phyloP scores from a whole-genome alignment of 257 asterid species.

The Cynanchum wilfordii region DNA sequence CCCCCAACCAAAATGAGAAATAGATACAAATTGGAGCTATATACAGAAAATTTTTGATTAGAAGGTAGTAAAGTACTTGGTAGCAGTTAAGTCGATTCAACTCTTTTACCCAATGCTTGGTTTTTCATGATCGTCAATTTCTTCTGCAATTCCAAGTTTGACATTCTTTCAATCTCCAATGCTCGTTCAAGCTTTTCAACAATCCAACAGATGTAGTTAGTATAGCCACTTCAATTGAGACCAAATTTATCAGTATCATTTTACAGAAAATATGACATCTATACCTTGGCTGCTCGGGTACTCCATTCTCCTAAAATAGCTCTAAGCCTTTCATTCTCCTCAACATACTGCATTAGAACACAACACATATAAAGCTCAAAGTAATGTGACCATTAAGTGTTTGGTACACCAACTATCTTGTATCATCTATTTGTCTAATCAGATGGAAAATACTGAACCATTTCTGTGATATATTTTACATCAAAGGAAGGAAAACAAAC shows the following conservation, averaged over 20 bases:
- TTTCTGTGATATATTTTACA: neutral
- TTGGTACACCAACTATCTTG: neutral
- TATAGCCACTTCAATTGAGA: conserved; percentile 5
- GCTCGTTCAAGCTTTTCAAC: conserved; percentile 87
- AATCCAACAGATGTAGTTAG: conserved; percentile 23
- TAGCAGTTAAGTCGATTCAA: conserved; percentile 32
- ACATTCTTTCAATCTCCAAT: conserved; percentile 65
- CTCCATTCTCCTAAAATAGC: conserved; percentile 98
- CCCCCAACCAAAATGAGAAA: neutral
- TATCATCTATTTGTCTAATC: neutral
- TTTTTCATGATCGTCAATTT: conserved; percentile 44
- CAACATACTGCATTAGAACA: conserved; percentile 61
- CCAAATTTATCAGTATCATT: neutral
- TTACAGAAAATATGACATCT: conserved; percentile 10
- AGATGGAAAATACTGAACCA: neutral
- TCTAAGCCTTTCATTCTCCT: conserved; percentile 94
- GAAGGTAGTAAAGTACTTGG: conserved; percentile 6
- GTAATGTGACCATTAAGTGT: neutral
- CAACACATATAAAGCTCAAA: neutral
- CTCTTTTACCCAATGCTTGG: conserved; percentile 36
- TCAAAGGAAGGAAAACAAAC: neutral
- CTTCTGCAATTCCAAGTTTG: conserved; percentile 83
- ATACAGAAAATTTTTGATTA: conserved; percentile 1
- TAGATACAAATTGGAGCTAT: conserved; percentile 8
- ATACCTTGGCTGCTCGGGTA: conserved; percentile 92